Evolutionary conservation across 768 basidiomycete species (phyloP).

Genomic region (Suillus cothurnatus): DNA sequence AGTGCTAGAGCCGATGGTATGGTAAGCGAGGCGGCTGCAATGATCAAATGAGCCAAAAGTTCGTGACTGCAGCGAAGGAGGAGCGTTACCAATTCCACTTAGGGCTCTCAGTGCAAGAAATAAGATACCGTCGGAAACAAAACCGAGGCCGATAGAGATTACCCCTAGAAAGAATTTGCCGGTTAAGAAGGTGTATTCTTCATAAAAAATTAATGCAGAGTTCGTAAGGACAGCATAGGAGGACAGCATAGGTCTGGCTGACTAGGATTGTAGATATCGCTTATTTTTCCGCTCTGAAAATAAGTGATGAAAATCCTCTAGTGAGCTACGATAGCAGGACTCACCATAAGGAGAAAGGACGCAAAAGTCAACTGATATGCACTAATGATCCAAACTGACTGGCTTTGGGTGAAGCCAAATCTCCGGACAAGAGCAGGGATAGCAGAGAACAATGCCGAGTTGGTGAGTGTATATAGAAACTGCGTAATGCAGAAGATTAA

Average conservation of each 20-base stretch:
- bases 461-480: constrained; percentile 41
- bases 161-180: background rate
- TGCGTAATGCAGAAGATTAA: constrained; percentile 37
- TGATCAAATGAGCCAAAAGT: background rate
- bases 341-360: constrained; percentile 36
- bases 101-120: constrained; percentile 1
- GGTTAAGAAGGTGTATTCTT: constrained; percentile 2
- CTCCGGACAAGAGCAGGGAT: constrained; percentile 29
- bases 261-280: constrained; percentile 37
- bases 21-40: background rate
- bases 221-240: background rate
- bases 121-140: background rate
- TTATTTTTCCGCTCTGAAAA: constrained; percentile 33
- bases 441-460: constrained; percentile 34
- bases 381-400: constrained; percentile 34
- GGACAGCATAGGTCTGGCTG: constrained; percentile 1
- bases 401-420: background rate
- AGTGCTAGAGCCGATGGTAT: background rate
- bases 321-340: constrained; percentile 5
- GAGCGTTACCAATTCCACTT: background rate
- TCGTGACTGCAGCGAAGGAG: background rate
- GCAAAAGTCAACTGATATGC: constrained; percentile 40
- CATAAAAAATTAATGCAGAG: background rate
- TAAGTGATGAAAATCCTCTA: background rate
- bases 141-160: background rate